Conservation (phyloP, 1,284 basidiomycete genomes). For the Pholiota adiposa region DNA sequence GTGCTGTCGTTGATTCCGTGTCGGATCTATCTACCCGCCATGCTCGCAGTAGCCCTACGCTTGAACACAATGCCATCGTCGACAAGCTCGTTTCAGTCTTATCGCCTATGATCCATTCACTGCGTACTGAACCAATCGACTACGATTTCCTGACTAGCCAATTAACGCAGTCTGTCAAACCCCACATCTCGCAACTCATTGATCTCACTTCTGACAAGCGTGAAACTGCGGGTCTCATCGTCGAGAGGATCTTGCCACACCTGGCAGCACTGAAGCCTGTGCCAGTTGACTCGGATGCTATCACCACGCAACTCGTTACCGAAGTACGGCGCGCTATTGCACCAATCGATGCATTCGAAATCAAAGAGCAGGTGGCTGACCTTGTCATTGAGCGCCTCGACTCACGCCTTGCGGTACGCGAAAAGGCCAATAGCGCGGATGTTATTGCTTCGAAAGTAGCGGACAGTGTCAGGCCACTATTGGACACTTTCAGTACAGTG, state of each 20-base stretch:
- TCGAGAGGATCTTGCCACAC: conserved; percentile 72
- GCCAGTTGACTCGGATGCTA: conserved; percentile 56
- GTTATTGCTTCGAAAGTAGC: conserved; percentile 56
- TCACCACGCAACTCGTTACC: conserved; percentile 60
- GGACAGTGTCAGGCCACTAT: conserved; percentile 52
- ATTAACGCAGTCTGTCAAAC: conserved; percentile 82
- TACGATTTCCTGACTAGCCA: conserved; percentile 75
- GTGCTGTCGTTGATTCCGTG: conserved; percentile 61
- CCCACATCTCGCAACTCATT: conserved; percentile 84
- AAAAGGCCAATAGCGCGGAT: conserved; percentile 70
- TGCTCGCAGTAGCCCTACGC: conserved; percentile 42
- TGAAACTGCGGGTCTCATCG: conserved; percentile 80
- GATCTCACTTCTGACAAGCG: conserved; percentile 85
- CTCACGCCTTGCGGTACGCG: conserved; percentile 75
- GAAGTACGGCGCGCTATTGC: conserved; percentile 73
- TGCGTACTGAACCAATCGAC: conserved; percentile 70
- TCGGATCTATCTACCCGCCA: conserved; percentile 64
- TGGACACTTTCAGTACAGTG: conserved; percentile 49
- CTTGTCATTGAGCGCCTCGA: conserved; percentile 83
- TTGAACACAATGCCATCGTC: conserved; percentile 59
- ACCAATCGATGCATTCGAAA: conserved; percentile 78
- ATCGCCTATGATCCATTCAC: conserved; percentile 59
- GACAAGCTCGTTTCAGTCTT: conserved; percentile 63
- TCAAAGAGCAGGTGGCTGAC: conserved; percentile 85
- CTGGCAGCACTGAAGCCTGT: conserved; percentile 50